Percentiles rank a stretch among this genome's conserved stretches.
These are phyloP conservation scores for Triangularia setosa DNA, from an alignment of 2,329 filamentous ascomycete genomes.

Conservation along the genomic window DNA sequence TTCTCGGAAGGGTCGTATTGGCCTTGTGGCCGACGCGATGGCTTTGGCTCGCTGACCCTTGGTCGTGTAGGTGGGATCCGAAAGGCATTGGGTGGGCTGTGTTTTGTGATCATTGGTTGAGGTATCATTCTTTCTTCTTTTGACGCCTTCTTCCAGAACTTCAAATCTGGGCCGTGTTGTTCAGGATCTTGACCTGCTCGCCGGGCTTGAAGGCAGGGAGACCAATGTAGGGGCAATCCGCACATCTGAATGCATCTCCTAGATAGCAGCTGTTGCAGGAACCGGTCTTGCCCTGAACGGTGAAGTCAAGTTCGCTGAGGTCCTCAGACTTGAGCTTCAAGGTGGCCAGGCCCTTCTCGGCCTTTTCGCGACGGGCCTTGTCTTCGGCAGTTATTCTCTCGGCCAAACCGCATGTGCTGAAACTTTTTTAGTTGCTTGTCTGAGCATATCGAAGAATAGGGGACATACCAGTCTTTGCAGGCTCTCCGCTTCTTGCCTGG, in stretches of 20 bases:
- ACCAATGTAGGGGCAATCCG: constrained; percentile 72
- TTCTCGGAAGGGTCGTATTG: not conserved
- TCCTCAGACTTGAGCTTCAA: constrained; percentile 74
- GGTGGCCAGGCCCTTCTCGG: constrained; percentile 36
- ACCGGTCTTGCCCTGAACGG: constrained; percentile 92
- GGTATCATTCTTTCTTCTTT: constrained; percentile 3
- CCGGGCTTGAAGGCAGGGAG: constrained; percentile 95
- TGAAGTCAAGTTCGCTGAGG: constrained; percentile 88
- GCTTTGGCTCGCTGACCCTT: not conserved
- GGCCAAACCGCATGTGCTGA: constrained; percentile 76
- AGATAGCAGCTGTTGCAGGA: constrained; percentile 92
- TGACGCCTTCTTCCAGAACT: not conserved
- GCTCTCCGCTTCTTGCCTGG: constrained; percentile 83
- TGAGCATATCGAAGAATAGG: too few species aligned
- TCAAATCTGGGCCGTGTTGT: constrained; percentile 55
- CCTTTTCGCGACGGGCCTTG: constrained; percentile 33
- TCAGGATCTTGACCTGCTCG: constrained; percentile 84
- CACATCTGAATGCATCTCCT: constrained; percentile 81
- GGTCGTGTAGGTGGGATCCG: not conserved
- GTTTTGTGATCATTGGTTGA: not conserved
- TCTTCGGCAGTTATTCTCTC: constrained; percentile 86
- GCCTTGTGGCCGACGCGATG: not conserved
- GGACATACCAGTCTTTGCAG: constrained; percentile 78
- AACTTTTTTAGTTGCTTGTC: constrained; percentile 3
- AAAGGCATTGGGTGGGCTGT: not conserved